These are phyloP conservation scores for Actinidia arguta DNA, from an alignment of 179 eudicot genomes.

Conservation along the genomic window DNA sequence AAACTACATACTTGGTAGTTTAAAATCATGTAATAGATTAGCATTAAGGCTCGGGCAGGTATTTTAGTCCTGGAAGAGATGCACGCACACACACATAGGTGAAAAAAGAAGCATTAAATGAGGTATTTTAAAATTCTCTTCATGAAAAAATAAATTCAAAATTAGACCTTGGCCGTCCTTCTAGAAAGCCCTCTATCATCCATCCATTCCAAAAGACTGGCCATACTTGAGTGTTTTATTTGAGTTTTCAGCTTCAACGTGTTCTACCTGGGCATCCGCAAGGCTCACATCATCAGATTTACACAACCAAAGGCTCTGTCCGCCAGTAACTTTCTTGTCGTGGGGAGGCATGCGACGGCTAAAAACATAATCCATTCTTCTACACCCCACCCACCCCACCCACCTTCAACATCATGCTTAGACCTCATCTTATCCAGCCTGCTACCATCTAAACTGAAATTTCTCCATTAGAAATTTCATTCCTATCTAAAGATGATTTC, in stretches of 20 bases:
- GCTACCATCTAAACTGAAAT: constrained; percentile 38
- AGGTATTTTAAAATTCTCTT: too few relatives aligned
- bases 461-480: constrained; percentile 45
- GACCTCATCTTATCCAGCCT: constrained; percentile 31
- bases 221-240: constrained; percentile 35
- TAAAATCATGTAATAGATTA: too few relatives aligned
- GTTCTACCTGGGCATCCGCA: constrained; percentile 39
- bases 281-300: constrained; percentile 35
- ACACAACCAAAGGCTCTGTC: constrained; percentile 36
- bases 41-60: too few relatives aligned
- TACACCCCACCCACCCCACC: too few relatives aligned
- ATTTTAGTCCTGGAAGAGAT: too few relatives aligned
- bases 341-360: constrained; percentile 31
- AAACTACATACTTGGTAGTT: too few relatives aligned
- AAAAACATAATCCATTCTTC: constrained; percentile 37
- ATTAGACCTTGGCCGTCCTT: constrained; percentile 52
- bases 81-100: too few relatives aligned
- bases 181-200: constrained; percentile 48
- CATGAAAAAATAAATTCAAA: background rate
- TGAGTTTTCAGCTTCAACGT: constrained; percentile 40
- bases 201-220: constrained; percentile 28
- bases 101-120: too few relatives aligned
- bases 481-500: constrained; percentile 45
- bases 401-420: constrained; percentile 41
- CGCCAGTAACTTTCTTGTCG: constrained; percentile 43